Base-by-base conservation (phyloP, 23 red algal genomes). In the Gracilariopsis chorda region DNA sequence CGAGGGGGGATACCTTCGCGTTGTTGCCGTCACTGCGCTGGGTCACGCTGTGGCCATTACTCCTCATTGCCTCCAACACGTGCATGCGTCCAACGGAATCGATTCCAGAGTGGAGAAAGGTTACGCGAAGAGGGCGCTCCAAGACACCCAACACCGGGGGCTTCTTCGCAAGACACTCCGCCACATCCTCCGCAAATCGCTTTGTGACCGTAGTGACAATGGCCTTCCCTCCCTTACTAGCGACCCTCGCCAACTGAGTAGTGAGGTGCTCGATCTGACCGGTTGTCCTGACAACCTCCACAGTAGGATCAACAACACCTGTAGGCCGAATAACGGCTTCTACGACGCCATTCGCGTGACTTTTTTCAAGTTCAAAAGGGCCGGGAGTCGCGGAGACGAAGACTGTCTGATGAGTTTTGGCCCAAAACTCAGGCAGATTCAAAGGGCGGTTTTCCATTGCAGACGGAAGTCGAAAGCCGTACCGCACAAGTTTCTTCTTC, bases 331-430 rank as follows among this genome's bases (percentile, higher is more conserved):
- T 97, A 12, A 90, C 67, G 70, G 76, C 69, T 61, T 97, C 90
- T 30, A 89, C 58, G 4, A 96, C 35, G 4, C 80, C 85, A 35
- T 82, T 35, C 13, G 51, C 17, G 4, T 34, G 30, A 39, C 86
- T 90, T 19, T 45, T 70, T 53, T 90, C 28, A 24, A 90, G 78
- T 51, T 95, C 93, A 58, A 95, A 83, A 13, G 52, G 12, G n/a
- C 95, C 91, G 17, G 95, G 95, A 37, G 95, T 97, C 28, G 95
- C 95, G 17, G 95, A 93, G 23, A 97, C 95, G 70, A 97, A 93
- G 29, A 97, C 51, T 35, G 89, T 88, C 49, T 83, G 91, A 43
- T 77, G 55, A 4, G 92, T 72, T 62, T 94, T 93, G 30, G 28
- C 20, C 95, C 95, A 97, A 72, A 97, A 97, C 65, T 97, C 95